These are phyloP conservation scores for Arabidopsis lyrata DNA, from an alignment of 441 rosid species.

Conservation along the genomic window DNA sequence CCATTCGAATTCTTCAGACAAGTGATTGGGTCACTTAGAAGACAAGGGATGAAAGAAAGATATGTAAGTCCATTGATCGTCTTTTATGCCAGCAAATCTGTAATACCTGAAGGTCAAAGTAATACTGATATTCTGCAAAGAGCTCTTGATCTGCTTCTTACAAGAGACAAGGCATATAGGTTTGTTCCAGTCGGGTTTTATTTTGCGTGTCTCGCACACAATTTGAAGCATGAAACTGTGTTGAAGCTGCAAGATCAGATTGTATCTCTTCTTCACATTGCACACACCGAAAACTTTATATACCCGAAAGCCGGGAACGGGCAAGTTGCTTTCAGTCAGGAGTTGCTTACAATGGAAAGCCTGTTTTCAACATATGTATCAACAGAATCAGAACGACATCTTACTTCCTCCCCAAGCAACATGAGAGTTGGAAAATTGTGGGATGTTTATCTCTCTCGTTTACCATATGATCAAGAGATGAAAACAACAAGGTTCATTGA, in stretches of 20 bases:
- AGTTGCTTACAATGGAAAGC: slow-evolving; percentile 63
- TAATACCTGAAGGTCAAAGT: slow-evolving; percentile 51
- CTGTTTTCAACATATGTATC: slow-evolving; percentile 60
- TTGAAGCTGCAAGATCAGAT: slow-evolving; percentile 65
- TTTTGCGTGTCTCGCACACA: slow-evolving; percentile 64
- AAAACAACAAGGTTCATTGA: slow-evolving; percentile 55
- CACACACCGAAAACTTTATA: slow-evolving; percentile 63
- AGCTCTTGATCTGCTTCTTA: slow-evolving; percentile 63
- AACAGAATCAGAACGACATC: slow-evolving; percentile 38
- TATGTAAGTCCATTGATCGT: slow-evolving; percentile 69
- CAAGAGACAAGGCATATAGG: slow-evolving; percentile 60
- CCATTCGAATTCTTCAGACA: slow-evolving; percentile 76
- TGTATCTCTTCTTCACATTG: slow-evolving; percentile 54
- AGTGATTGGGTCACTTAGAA: slow-evolving; percentile 69
- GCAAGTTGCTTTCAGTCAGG: slow-evolving; percentile 51
- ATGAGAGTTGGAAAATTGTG: slow-evolving; percentile 64
- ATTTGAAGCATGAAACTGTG: slow-evolving; percentile 53
- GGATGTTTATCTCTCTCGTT: slow-evolving; percentile 60
- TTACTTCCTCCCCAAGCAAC: slow-evolving; percentile 53
- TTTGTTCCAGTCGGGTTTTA: slow-evolving; percentile 73
- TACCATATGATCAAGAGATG: slow-evolving; percentile 61
- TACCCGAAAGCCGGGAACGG: slow-evolving; percentile 47
- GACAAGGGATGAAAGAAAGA: slow-evolving; percentile 91
- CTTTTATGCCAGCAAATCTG: slow-evolving; percentile 69
- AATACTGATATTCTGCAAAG: slow-evolving; percentile 55